These are phyloP conservation scores for Suhomyces chickasaworum DNA, from an alignment of 1,139 yeast species.

Conservation along the genomic window DNA sequence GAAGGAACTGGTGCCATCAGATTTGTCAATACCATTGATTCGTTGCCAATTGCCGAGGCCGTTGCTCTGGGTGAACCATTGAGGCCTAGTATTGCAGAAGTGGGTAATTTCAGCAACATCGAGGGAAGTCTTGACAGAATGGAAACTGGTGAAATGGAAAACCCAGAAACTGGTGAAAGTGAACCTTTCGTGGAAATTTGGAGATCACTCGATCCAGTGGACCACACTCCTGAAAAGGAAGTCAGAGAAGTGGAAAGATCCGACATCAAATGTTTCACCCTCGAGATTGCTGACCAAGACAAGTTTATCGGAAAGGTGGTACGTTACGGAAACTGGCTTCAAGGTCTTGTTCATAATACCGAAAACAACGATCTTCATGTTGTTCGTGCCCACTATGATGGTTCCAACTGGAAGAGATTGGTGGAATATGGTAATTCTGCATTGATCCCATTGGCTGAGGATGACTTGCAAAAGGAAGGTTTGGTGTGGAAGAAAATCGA, in stretches of 20 bases:
- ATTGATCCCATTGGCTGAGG: slow-evolving; percentile 25
- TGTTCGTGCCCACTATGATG: slow-evolving; percentile 24
- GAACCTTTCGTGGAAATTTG: slow-evolving; percentile 58
- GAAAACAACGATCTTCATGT: slow-evolving; percentile 24
- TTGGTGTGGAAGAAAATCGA: slow-evolving; percentile 4
- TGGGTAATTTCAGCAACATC: slow-evolving; percentile 46
- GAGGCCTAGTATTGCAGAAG: slow-evolving; percentile 38
- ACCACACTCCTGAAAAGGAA: slow-evolving; percentile 31
- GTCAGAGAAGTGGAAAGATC: slow-evolving; percentile 26
- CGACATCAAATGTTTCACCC: slow-evolving; percentile 10
- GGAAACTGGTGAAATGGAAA: slow-evolving; percentile 57
- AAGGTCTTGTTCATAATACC: slow-evolving; percentile 48
- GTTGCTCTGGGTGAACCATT: slow-evolving; percentile 26
- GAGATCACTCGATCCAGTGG: slow-evolving; percentile 51
- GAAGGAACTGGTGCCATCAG: slow-evolving; percentile 31
- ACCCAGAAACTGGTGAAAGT: slow-evolving; percentile 45
- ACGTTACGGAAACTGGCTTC: slow-evolving; percentile 55
- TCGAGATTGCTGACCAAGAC: slow-evolving; percentile 32
- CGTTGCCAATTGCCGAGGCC: slow-evolving; percentile 33
- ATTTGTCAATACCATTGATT: slow-evolving; percentile 49
- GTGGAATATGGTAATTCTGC: slow-evolving; percentile 31
- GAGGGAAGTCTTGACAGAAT: slow-evolving; percentile 46
- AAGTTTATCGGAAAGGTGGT: slow-evolving; percentile 46
- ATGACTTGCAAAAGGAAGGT: slow-evolving; percentile 16
- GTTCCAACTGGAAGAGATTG: slow-evolving; percentile 26